phyloP scores from a whole-genome alignment of 2,329 filamentous ascomycete species.

The Ophiocordyceps robertsii region DNA sequence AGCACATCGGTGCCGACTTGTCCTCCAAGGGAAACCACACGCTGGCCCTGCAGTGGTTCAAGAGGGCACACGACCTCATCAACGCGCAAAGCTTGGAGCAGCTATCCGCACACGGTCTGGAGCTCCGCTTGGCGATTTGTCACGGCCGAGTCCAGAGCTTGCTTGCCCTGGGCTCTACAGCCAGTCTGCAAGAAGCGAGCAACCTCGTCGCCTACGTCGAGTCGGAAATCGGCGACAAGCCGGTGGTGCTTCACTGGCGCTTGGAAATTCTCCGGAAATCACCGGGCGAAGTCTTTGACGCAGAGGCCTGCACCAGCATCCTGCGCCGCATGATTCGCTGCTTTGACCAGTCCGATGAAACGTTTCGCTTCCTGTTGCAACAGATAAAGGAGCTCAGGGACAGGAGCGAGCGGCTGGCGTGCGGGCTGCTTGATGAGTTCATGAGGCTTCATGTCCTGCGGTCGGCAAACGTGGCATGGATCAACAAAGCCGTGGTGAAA shows the following conservation, averaged over 20 bases:
- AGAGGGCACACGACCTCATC: constrained; percentile 49
- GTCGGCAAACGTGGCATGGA: constrained; percentile 39
- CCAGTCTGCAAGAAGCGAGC: constrained; percentile 36
- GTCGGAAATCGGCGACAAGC: constrained; percentile 46
- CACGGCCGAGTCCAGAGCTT: constrained; percentile 47
- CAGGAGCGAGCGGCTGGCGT: constrained; percentile 34
- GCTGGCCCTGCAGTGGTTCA: constrained; percentile 58
- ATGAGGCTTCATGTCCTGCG: constrained; percentile 41
- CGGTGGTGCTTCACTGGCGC: constrained; percentile 52
- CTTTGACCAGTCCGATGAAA: constrained; percentile 45
- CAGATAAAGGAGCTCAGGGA: constrained; percentile 53
- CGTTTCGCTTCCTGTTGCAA: constrained; percentile 52
- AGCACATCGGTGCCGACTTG: constrained; percentile 55
- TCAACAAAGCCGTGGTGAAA: constrained; percentile 56
- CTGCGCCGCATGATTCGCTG: constrained; percentile 48
- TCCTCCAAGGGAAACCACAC: constrained; percentile 35
- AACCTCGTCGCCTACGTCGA: constrained; percentile 49
- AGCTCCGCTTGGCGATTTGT: constrained; percentile 53
- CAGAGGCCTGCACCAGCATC: constrained; percentile 33
- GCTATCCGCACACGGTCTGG: constrained; percentile 44
- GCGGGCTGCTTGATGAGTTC: constrained; percentile 47
- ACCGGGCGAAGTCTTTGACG: constrained; percentile 33
- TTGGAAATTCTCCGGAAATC: constrained; percentile 49
- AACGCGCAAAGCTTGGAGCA: constrained; percentile 38
- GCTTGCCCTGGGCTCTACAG: constrained; percentile 30